Conservation (phyloP, 495 filamentous ascomycete species). For the Neurospora cerealis region DNA sequence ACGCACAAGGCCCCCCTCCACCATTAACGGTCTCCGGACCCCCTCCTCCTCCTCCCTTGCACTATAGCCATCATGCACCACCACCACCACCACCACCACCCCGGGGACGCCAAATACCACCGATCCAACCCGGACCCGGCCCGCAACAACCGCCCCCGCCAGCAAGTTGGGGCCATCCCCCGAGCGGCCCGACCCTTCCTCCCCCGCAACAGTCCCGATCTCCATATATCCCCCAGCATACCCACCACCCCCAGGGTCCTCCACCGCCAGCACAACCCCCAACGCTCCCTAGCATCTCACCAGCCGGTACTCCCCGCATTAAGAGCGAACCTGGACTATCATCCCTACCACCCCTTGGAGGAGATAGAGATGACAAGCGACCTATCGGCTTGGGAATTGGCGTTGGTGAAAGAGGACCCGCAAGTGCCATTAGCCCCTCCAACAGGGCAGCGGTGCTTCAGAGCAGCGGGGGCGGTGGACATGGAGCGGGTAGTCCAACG, state of each 20-base stretch:
- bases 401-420: neutral
- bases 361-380: neutral
- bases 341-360: neutral
- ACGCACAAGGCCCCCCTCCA: neutral
- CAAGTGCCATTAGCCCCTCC: neutral
- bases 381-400: neutral
- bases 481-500: neutral
- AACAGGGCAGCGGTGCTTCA: slow-evolving; percentile 25
- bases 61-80: neutral
- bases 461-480: slow-evolving; percentile 28
- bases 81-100: neutral
- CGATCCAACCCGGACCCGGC: neutral
- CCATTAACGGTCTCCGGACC: neutral
- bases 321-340: neutral
- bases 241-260: neutral
- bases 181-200: neutral
- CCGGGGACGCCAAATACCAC: neutral
- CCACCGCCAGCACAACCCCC: neutral
- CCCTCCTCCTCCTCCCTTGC: neutral
- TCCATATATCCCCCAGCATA: neutral
- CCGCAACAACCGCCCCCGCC: neutral
- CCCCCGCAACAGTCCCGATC: neutral
- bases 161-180: neutral
- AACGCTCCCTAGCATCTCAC: neutral
- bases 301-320: neutral